Evolutionary conservation across 1,284 basidiomycete species (phyloP), one percentile per base, ranked within the genome.

Genomic region (Clitocybe nebularis): DNA sequence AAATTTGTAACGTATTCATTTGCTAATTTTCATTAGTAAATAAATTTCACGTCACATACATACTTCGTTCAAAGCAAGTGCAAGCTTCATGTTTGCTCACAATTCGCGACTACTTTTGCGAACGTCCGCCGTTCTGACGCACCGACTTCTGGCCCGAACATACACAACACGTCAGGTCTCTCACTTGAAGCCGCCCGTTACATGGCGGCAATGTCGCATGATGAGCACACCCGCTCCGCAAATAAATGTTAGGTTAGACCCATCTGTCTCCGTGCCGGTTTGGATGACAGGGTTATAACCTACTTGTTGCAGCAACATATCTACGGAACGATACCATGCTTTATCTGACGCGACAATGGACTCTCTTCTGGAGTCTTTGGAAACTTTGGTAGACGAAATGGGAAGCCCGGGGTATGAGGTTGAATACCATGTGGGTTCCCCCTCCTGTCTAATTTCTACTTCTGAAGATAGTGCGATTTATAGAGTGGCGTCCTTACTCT

Each of bases 401-500:
- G 72, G 64, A 6, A 67, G 77, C 46, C 57, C 79, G 1, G 67
- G 71, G 2, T 89, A 84, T 61, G 95, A 99, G 60, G 87, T 97
- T 10, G 95, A 98, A 62, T 97, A 97, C 62, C 84, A 85, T 58
- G 95, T 97, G 63, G 21, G 9, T 30, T 14, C 26, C 32, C 36
- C 21, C 36, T 29, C 36, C 30, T 35, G 39, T 36, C 25, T 20
- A 26, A 35, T 35, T 45, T 41, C 33, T 29, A 40, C 41, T 36
- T 44, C n/a, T n/a, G 44, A 16, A 35, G 25, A 36, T 17, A 34
- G 10, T 22, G n/a, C 33, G 48, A 7, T 49, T 40, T 24, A 26
- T 46, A 69, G 72, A 72, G 71, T 52, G 95, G 95, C 17, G 95
- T 99, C 22, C 68, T 99, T 45, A 99, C 92, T 2, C 77, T 98